These are phyloP conservation scores for Nymphaea thermarum DNA, from an alignment of 164 flowering plant genomes.

Conservation along the genomic window DNA sequence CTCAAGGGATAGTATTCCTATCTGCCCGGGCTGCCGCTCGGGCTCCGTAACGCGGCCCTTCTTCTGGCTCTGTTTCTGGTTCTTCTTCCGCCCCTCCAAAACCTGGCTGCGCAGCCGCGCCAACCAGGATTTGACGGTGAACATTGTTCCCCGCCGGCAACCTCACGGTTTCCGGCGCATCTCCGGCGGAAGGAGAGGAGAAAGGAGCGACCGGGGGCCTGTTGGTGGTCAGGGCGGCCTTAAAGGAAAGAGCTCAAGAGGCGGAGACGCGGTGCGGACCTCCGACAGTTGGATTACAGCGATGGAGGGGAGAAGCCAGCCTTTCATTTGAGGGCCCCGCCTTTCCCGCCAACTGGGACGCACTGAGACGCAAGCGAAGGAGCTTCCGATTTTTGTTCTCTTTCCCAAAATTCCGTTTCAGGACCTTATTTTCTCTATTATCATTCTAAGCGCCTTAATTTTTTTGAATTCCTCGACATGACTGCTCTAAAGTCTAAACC, in stretches of 20 bases:
- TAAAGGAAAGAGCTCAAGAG: background rate
- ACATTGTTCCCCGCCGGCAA: background rate
- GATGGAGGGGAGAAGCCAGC: background rate
- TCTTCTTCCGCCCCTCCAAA: background rate
- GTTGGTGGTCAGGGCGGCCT: too few species aligned
- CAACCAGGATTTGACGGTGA: background rate
- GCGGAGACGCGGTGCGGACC: background rate
- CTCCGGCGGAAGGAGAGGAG: background rate
- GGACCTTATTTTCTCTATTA: too few species aligned
- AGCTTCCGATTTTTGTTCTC: too few species aligned
- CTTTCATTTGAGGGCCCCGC: background rate
- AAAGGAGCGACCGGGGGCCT: background rate
- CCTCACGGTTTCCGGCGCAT: background rate
- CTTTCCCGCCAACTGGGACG: too few species aligned
- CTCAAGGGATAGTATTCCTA: constrained; percentile 73
- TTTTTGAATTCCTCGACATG: too few species aligned
- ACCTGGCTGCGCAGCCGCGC: background rate
- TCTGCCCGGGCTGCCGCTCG: background rate
- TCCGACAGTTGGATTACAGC: background rate
- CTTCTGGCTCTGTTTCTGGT: background rate
- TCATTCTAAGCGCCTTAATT: too few species aligned
- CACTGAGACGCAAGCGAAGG: too few species aligned
- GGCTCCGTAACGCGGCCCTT: background rate
- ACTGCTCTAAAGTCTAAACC: too few species aligned
- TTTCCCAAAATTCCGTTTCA: too few species aligned